phyloP scores from a whole-genome alignment of 2,329 filamentous ascomycete species.

The Diaporthe citri region DNA sequence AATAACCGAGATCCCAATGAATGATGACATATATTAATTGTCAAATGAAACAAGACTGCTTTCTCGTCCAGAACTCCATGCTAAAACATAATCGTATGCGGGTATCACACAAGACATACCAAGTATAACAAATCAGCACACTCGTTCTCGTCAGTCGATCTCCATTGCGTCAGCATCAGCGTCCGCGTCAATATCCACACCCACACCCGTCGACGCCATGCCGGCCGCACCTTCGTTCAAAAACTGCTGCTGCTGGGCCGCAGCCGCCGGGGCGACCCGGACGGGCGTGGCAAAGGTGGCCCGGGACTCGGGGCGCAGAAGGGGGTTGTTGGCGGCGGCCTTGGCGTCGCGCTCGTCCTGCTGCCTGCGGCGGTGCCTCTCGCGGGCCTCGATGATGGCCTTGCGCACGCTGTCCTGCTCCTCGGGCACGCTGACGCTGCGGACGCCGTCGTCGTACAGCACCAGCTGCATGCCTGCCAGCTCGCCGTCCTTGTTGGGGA shows the following conservation, averaged over 20 bases:
- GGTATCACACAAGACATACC: conserved; percentile 41
- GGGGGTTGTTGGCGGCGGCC: conserved; percentile 21
- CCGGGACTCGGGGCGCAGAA: not conserved
- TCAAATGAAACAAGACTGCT: not conserved
- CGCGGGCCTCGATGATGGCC: conserved; percentile 84
- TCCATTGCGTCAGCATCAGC: conserved; percentile 77
- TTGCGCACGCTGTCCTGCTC: conserved; percentile 83
- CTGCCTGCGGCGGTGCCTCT: conserved; percentile 73
- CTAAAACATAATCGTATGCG: conserved; percentile 37
- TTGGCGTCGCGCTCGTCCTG: conserved; percentile 52
- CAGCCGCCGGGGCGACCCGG: not conserved
- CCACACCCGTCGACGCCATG: not conserved
- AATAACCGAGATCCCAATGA: conserved; percentile 17
- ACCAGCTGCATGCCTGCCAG: conserved; percentile 79
- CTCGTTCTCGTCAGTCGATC: conserved; percentile 60
- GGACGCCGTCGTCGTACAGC: conserved; percentile 81
- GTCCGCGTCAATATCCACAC: conserved; percentile 57
- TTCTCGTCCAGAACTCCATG: conserved; percentile 26
- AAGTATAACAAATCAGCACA: not conserved
- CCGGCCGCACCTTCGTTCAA: not conserved
- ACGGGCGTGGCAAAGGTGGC: conserved; percentile 38
- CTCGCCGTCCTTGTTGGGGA: conserved; percentile 68
- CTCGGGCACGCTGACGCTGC: conserved; percentile 79
- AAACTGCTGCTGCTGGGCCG: not conserved
- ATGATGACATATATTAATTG: conserved; percentile 11